A percentile compares a stretch with the other conserved stretches of the same genome.
phyloP scores from a whole-genome alignment of 192 early-diverging fungal genomes.

The Linderina pennispora region DNA sequence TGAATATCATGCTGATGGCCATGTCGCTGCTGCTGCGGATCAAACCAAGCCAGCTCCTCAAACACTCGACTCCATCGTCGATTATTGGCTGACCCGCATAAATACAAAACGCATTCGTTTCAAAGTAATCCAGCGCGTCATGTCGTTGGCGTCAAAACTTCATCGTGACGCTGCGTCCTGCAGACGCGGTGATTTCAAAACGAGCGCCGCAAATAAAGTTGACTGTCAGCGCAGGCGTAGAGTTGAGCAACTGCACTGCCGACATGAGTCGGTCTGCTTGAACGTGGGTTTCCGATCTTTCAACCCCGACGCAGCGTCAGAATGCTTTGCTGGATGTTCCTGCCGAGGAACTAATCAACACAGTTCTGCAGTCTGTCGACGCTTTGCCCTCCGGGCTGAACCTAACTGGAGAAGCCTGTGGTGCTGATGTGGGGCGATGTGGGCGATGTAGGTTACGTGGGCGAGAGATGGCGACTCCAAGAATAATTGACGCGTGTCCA shows the following conservation, averaged over 20 bases:
- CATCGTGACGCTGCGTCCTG: slow-evolving; percentile 11
- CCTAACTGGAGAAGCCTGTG: too few species aligned
- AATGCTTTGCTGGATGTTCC: slow-evolving; percentile 5
- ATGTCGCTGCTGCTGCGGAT: slow-evolving; percentile 19
- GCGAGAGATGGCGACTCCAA: not conserved
- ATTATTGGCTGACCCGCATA: slow-evolving; percentile 16
- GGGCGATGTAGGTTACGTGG: not conserved
- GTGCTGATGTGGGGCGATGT: too few species aligned
- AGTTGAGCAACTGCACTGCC: not conserved
- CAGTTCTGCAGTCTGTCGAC: too few species aligned
- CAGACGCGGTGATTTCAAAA: slow-evolving; percentile 14
- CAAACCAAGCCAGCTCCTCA: slow-evolving; percentile 10
- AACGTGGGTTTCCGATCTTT: slow-evolving; percentile 19
- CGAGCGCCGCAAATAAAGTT: slow-evolving; percentile 4
- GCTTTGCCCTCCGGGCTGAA: too few species aligned
- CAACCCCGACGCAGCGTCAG: slow-evolving; percentile 11
- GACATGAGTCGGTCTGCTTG: not conserved
- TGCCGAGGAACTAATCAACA: not conserved
- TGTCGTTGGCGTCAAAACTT: slow-evolving; percentile 7
- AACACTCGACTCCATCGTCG: slow-evolving; percentile 30
- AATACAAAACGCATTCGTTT: slow-evolving; percentile 6
- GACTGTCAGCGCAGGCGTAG: slow-evolving; percentile 5
- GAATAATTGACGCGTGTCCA: too few species aligned
- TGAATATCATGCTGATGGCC: slow-evolving; percentile 5
- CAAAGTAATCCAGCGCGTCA: slow-evolving; percentile 11